Conservation (phyloP, 768 basidiomycete species). For the Xanthoconium stramineum region DNA sequence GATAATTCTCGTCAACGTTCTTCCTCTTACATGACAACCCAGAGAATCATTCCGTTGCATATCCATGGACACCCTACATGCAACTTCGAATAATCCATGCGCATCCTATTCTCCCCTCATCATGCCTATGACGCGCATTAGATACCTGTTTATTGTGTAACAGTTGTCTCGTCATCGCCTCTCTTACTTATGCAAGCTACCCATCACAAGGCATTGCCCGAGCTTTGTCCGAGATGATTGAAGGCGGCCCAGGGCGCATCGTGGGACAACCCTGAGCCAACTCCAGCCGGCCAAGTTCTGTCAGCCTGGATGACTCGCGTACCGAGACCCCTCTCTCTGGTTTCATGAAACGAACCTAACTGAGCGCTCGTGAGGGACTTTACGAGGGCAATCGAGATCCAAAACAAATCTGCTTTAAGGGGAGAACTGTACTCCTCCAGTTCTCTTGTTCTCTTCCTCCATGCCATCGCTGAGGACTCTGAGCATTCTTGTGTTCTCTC, state of each 20-base stretch:
- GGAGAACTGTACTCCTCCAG: neutral
- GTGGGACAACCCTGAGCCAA: too few relatives aligned
- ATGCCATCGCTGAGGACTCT: neutral
- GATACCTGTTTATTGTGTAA: constrained; percentile 28
- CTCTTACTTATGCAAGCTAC: neutral
- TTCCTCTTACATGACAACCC: constrained; percentile 8
- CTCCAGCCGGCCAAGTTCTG: too few relatives aligned
- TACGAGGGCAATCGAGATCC: too few relatives aligned
- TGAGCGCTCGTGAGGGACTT: too few relatives aligned
- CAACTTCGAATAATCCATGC: constrained; percentile 7
- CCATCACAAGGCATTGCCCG: too few relatives aligned
- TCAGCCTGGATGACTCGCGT: too few relatives aligned
- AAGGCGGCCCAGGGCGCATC: too few relatives aligned
- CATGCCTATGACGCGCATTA: constrained; percentile 13
- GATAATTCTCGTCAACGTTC: neutral
- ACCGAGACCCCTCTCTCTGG: too few relatives aligned
- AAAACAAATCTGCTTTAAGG: neutral
- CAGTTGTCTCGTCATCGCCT: constrained; percentile 19
- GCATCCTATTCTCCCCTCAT: constrained; percentile 22
- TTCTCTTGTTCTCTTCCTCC: neutral
- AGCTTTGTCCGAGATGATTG: too few relatives aligned
- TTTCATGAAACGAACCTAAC: too few relatives aligned
- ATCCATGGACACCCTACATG: constrained; percentile 27
- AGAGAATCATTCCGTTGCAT: constrained; percentile 24
- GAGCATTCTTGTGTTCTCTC: neutral